phyloP scores from a whole-genome alignment of 2,329 filamentous ascomycete species.

The Diplocarpon rosae region DNA sequence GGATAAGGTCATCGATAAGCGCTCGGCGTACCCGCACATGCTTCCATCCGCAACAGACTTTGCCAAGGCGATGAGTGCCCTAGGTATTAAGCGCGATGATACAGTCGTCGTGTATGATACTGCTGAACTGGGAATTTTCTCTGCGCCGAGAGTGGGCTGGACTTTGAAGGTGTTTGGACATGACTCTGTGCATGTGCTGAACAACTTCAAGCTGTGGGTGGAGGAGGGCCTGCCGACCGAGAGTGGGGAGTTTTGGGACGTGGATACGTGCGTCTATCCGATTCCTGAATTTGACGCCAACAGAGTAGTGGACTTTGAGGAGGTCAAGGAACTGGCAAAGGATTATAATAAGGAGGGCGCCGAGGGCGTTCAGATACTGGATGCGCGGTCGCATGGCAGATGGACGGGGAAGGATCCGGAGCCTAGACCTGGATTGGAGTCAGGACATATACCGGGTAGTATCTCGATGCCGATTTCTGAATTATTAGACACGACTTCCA shows the following conservation, averaged over 20 bases:
- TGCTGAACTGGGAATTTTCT: constrained; percentile 86
- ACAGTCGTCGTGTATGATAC: constrained; percentile 90
- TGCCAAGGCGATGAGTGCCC: constrained; percentile 73
- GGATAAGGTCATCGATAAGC: constrained; percentile 79
- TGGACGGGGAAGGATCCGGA: constrained; percentile 79
- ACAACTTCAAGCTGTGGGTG: constrained; percentile 94
- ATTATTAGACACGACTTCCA: constrained; percentile 72
- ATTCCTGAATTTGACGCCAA: constrained; percentile 46
- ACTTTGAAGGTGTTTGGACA: constrained; percentile 88
- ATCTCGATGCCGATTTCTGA: constrained; percentile 71
- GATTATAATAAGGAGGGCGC: constrained; percentile 73
- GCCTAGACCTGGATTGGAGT: constrained; percentile 73
- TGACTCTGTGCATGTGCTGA: constrained; percentile 74
- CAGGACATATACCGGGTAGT: constrained; percentile 84
- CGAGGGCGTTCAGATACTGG: constrained; percentile 77
- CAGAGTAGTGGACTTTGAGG: constrained; percentile 70
- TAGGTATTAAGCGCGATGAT: constrained; percentile 82
- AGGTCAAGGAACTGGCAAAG: constrained; percentile 65
- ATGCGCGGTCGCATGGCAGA: constrained; percentile 69
- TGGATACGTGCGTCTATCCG: constrained; percentile 53
- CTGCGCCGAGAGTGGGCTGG: constrained; percentile 87
- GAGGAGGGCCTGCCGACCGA: constrained; percentile 74
- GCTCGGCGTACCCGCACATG: constrained; percentile 93
- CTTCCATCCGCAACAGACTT: constrained; percentile 73
- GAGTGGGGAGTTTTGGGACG: constrained; percentile 60